Evolutionary conservation across 345 rosid species (phyloP), one percentile per base, ranked within the genome.

Genomic region (Euclidium syriacum): DNA sequence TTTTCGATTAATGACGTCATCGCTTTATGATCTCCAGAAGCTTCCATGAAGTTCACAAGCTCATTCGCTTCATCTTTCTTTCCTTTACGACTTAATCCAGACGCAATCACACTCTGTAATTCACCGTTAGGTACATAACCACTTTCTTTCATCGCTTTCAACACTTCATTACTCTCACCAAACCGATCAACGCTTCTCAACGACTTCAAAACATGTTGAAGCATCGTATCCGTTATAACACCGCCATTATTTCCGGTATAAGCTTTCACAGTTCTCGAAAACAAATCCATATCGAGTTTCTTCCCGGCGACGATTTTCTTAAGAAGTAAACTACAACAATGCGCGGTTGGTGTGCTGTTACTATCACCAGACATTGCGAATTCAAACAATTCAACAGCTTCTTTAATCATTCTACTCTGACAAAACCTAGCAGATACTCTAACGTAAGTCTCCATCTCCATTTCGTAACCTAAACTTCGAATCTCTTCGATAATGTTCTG

Each of bases 1-100:
- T 91, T 89, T 76, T 85, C 83, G 55, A 86, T 78, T 36, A 84
- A 74, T 64, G 85, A 76, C 8, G 70, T 78, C 86, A 85, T 80
- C 1, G 81, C 82, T 64, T 74, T 81, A 70, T 73, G 43, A 60
- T 69, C 52, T 12, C 80, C 87, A 16, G 87, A 72, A 8, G 79
- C 70, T 74, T 82, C 86, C 64, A 85, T 44, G 6, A 56, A 67
- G 48, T 76, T 68, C 62, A 85, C 70, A 56, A 84, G 81, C 65
- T 78, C 87, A 36, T 58, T 41, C 1, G 71, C 68, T 70, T 81
- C 88, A 32, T 83, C 81, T 51, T 75, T 81, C 60, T 70, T 79
- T 1, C 88, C 88, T 38, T 77, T 30, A 29, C 80, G 81, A 64
- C 88, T 67, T 52, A 87, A 85, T 48, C 68, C 56, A 34, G 74